Conservation (phyloP, 2,329 filamentous ascomycete species). For the Didymosphaeria variabile region DNA sequence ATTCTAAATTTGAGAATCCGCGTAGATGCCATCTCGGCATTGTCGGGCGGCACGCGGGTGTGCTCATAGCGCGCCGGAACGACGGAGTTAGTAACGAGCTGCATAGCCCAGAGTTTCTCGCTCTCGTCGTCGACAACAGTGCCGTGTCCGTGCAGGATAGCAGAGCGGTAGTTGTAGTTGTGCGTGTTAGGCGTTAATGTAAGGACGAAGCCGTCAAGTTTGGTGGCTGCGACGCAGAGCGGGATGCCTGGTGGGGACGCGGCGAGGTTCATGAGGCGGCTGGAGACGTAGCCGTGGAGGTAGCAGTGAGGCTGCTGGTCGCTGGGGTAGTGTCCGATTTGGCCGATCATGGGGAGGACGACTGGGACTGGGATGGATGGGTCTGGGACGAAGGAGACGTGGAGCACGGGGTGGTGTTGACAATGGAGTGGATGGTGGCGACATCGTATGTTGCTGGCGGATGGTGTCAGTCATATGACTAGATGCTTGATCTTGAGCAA, state of each 20-base stretch:
- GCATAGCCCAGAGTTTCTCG: conserved; percentile 82
- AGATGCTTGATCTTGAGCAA: neutral
- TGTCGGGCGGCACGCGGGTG: conserved; percentile 60
- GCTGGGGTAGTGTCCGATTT: neutral
- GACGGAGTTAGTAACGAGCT: conserved; percentile 78
- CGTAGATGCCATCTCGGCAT: conserved; percentile 78
- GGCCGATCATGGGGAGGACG: conserved; percentile 86
- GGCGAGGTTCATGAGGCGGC: conserved; percentile 75
- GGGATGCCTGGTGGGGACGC: conserved; percentile 44
- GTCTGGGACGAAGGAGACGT: conserved; percentile 77
- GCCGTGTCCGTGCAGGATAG: conserved; percentile 78
- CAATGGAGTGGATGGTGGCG: conserved; percentile 68
- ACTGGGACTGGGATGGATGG: conserved; percentile 73
- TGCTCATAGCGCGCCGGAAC: conserved; percentile 74
- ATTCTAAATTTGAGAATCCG: conserved; percentile 75
- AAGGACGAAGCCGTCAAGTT: conserved; percentile 78
- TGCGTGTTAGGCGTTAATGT: neutral
- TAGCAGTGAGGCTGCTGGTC: neutral
- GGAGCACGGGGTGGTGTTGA: conserved; percentile 78
- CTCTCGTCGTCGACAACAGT: conserved; percentile 69
- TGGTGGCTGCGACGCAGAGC: conserved; percentile 61
- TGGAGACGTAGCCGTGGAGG: conserved; percentile 84
- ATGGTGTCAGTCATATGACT: neutral
- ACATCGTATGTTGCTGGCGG: conserved; percentile 66
- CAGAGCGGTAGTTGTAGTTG: conserved; percentile 1